Conservation (phyloP, 257 asterid genomes). For the Nyctanthes arbortristis region DNA sequence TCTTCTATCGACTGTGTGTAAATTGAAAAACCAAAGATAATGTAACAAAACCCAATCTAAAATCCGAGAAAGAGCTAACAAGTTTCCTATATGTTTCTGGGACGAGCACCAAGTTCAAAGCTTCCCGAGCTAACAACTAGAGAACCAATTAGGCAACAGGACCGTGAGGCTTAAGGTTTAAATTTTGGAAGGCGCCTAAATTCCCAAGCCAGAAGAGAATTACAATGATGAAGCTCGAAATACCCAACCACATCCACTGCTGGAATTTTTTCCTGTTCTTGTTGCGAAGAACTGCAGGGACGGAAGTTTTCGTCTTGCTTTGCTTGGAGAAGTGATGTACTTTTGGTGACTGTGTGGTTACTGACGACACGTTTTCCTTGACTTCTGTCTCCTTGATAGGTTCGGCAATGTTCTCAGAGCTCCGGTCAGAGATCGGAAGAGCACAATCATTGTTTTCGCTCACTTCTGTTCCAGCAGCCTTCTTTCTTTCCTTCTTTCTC, state of each 20-base stretch:
- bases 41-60: conserved; percentile 14
- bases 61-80: conserved; percentile 15
- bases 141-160: conserved; percentile 22
- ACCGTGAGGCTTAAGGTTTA: conserved; percentile 47
- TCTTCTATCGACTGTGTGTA: conserved; percentile 13
- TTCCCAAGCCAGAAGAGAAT: conserved; percentile 75
- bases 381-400: conserved; percentile 44
- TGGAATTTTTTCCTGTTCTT: conserved; percentile 65
- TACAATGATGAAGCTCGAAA: conserved; percentile 47
- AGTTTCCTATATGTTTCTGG: conserved; percentile 15
- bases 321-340: conserved; percentile 46
- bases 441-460: conserved; percentile 42
- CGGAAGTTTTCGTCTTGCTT: conserved; percentile 52
- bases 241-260: conserved; percentile 79
- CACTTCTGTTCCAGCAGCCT: conserved; percentile 44
- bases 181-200: conserved; percentile 56
- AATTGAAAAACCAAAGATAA: conserved; percentile 12
- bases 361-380: conserved; percentile 34
- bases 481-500: conserved; percentile 87
- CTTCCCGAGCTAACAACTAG: conserved; percentile 5
- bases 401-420: conserved; percentile 45
- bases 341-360: conserved; percentile 46
- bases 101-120: conserved; percentile 6
- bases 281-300: conserved; percentile 89
- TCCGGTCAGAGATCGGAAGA: conserved; percentile 32